These are phyloP conservation scores for Vanderwaltozyma yarrowii DNA, from an alignment of 805 yeast species.

Conservation along the genomic window DNA sequence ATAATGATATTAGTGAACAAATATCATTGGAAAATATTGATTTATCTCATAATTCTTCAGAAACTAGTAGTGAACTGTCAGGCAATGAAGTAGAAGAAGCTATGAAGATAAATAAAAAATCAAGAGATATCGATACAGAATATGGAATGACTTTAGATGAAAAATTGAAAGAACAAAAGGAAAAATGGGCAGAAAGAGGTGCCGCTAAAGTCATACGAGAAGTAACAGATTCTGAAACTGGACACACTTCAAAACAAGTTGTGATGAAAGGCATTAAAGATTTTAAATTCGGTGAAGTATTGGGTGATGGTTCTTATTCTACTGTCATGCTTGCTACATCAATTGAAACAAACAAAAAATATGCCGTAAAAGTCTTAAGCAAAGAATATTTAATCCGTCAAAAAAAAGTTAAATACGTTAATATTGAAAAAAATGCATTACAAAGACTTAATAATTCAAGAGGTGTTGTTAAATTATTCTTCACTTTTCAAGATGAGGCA, in stretches of 20 bases:
- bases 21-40: constrained; percentile 7
- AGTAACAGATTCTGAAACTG: constrained; percentile 34
- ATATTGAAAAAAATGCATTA: constrained; percentile 71
- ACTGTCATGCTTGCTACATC: constrained; percentile 86
- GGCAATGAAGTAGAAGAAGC: not conserved
- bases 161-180: constrained; percentile 19
- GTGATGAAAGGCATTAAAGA: constrained; percentile 60
- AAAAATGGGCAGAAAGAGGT: constrained; percentile 48
- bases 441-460: constrained; percentile 51
- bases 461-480: constrained; percentile 60
- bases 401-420: constrained; percentile 76
- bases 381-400: constrained; percentile 71
- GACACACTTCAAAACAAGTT: constrained; percentile 41
- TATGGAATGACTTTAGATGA: constrained; percentile 16
- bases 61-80: not conserved
- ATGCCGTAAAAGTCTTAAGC: constrained; percentile 68
- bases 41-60: not conserved
- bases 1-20: constrained; percentile 4
- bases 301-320: constrained; percentile 95
- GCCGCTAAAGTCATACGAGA: constrained; percentile 47
- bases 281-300: constrained; percentile 75
- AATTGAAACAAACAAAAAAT: constrained; percentile 57
- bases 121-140: constrained; percentile 2
- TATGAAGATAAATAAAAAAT: not conserved
- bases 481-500: constrained; percentile 70